Percentiles rank a stretch among this genome's conserved stretches.
Conservation (phyloP, 2,329 filamentous ascomycete species). For the Fusarium xylarioides region DNA sequence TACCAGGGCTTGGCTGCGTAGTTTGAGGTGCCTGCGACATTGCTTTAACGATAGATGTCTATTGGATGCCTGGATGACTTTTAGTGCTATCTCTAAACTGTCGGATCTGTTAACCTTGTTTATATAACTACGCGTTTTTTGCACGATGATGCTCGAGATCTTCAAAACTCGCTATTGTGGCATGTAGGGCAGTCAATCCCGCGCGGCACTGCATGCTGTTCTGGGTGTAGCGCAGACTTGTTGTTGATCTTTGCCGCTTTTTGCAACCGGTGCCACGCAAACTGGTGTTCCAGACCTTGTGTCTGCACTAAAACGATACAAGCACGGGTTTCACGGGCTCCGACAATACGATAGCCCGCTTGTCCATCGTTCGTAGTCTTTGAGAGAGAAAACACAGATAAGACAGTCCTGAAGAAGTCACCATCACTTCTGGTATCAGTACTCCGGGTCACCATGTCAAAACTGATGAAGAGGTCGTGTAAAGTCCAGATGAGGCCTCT, state of each 20-base stretch:
- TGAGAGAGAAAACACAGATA: neutral
- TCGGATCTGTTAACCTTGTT: neutral
- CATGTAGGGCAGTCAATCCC: neutral
- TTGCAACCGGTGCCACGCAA: neutral
- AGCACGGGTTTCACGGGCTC: neutral
- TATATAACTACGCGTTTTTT: neutral
- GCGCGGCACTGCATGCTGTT: neutral
- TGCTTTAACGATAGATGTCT: neutral
- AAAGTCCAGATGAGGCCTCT: neutral
- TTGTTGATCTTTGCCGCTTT: neutral
- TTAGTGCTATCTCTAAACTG: neutral
- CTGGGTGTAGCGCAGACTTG: rapidly evolving
- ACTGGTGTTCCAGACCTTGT: neutral
- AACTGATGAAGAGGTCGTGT: neutral
- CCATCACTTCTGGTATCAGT: neutral
- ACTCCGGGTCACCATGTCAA: neutral
- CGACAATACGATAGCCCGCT: neutral
- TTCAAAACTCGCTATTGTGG: neutral
- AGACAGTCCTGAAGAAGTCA: no score
- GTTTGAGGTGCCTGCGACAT: neutral
- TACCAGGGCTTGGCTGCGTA: neutral
- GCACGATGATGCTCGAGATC: neutral
- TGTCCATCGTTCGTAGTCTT: no score
- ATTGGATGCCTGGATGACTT: neutral
- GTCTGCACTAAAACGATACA: neutral